Evolutionary conservation across 164 flowering plant genomes (phyloP), one percentile per base, ranked within the genome.

Genomic region (Annona cherimola): DNA sequence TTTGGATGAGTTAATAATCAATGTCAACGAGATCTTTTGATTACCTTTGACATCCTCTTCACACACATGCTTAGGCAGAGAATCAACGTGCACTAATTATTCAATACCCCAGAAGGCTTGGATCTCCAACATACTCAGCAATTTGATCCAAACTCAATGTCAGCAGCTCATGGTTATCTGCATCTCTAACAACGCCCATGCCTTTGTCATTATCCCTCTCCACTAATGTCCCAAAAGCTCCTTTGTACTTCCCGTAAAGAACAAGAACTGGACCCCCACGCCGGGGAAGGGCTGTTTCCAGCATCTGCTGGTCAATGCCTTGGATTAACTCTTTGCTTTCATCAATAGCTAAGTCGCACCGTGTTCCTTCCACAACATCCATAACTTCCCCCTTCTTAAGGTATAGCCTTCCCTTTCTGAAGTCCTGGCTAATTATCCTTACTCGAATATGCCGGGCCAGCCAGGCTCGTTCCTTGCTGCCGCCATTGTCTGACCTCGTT

Each of bases 91-190:
- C 12, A 18, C 69, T 71, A 67, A 18, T 44, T 39, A 79, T 76
- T 90, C 80, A 93, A 77, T 91, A 91, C 20, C 91, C 97, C 70
- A 90, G 59, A 63, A 81, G 73, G 73, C 86, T 83, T 7, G 97
- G 97, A 83, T 92, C 98, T 39, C 97, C 97, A 26, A 81, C 61
- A 66, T 84, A 95, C 79, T 95, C 98, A 2, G 97, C 98, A 72
- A 94, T 82, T 72, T 92, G 93, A 35, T 91, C 99, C 45, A 95
- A 83, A 6, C 68, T 72, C 66, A 95, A 96, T 62, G 81, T 80
- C 3, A 91, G 77, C 85, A 90, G 54, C 41, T 75, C 89, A 60
- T 83, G 93, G 26, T 75, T 87, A 78, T 89, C 94, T 45, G 90
- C 95, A 84, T 95, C 94, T 6, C 81, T 76, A 42, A 95, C 89